Evolutionary conservation across 2,329 filamentous ascomycete genomes (phyloP), one percentile per base, ranked within the genome.

Genomic region (Fusarium sp.): DNA sequence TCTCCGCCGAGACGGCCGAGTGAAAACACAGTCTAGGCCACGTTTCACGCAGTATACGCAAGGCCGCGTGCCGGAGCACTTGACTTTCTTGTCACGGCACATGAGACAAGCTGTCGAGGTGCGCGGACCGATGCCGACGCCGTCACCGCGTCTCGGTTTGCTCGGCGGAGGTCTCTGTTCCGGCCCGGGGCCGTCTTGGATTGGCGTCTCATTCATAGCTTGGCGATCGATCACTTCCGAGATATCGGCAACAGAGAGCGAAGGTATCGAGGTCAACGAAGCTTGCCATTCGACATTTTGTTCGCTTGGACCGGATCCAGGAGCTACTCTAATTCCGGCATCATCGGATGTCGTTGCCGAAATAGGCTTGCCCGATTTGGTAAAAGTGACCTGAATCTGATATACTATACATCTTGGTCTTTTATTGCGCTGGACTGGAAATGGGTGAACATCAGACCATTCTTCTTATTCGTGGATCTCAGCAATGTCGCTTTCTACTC

Each of bases 31-130:
- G 18, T 53, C 35, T 17, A 69, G 45, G 9, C 61, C 59, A 5
- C 68, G 65, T 44, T 63, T 71, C 47, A 60, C 68, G 22, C 68
- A 71, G n/a, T 71, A 71, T 10, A 66, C 60, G 24, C 68, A 71
- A 7, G 68, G 68, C 47, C 68, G 68, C n/a, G 65, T 58, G 55
- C 68, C 65, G 6, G 68, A 71, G 54, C 65, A 71, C 60, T 71
- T 71, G 55, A 71, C 60, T 24, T 45, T 48, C 54, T 59, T 48
- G n/a, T 48, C 45, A 17, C 60, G 60, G 48, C 48, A 51, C 22
- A 51, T 18, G 32, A 35, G 48, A 2, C 48, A 51, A 12, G 48
- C 48, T 51, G 48, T 51, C 2, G 48, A 51, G 20, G 48, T 51
- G 22, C 48, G 48, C 6, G 13, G 32, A 14, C 48, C 48, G 32